Evolutionary conservation across 2,329 filamentous ascomycete species (phyloP), one percentile per base, ranked within the genome.

Genomic region (Raffaelea deltoideospora): DNA sequence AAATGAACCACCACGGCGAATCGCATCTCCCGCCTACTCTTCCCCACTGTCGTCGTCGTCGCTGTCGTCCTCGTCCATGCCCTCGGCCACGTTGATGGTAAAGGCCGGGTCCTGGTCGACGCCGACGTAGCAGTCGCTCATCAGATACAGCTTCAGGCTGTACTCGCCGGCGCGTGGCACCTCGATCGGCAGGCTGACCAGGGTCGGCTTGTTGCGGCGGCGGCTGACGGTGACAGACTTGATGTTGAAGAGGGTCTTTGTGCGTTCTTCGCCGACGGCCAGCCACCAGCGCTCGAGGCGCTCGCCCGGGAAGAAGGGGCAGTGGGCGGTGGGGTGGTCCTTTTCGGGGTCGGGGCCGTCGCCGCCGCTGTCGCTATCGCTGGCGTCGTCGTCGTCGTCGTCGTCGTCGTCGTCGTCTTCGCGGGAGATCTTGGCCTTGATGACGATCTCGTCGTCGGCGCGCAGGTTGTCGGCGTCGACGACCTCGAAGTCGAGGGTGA

Each of bases 281-380:
- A 98, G 63, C 90, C 90, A 98, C 87, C 87, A 98, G 54, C 90
- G 94, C 67, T 98, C 90, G 64, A 84, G 79, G 69, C 98, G 98
- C 57, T 80, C 79, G 34, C 58, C 66, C 1, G 90, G 87, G 54
- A 90, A 98, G 67, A 96, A 98, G 0, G 90, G 90, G 35, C 88
- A 87, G 53, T 96, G 87, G 3, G 96, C 92, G 2, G 77, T 79
- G 2, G 79, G 72, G 54, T 95, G 85, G n/a, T 83, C 78, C 17
- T 72, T 64, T 10, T 74, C 70, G 39, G 77, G 72, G 17, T 95
- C 85, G 14, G 83, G 78, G 18, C 72, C 64, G 11, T 75, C 70
- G 39, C 77, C 72, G 6, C 37, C 33, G 4, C 31, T 33, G 11
- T 43, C 37, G 0, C 36, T 22, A 1, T 36, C 41, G 3, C 33